These are phyloP conservation scores for Sanghuangporus baumii DNA, from an alignment of 1,284 basidiomycete genomes.

Conservation along the genomic window DNA sequence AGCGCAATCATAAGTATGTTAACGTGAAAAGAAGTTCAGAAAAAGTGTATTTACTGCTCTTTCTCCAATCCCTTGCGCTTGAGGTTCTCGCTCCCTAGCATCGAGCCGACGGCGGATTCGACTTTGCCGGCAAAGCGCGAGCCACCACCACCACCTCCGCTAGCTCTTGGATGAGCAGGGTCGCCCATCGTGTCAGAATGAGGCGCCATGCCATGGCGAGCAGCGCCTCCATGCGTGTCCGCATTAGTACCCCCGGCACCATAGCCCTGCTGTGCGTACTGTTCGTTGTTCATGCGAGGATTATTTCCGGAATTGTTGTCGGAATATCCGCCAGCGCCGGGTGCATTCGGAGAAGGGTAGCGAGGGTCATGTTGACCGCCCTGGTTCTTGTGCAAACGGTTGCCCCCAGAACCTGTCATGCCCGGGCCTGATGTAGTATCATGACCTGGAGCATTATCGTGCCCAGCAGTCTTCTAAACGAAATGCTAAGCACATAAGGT, in stretches of 20 bases:
- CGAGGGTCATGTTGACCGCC: background rate
- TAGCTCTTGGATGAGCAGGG: background rate
- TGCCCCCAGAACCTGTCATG: background rate
- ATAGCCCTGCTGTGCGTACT: background rate
- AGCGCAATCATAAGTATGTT: background rate
- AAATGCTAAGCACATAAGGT: background rate
- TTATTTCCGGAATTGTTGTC: background rate
- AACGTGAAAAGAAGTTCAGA: background rate
- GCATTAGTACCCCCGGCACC: background rate
- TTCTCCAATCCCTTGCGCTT: constrained; percentile 49
- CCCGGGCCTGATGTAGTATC: background rate
- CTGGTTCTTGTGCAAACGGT: background rate
- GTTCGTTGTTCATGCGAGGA: background rate
- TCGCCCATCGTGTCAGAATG: constrained; percentile 9
- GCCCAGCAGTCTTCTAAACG: background rate
- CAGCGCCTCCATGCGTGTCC: background rate
- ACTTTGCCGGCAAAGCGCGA: constrained; percentile 39
- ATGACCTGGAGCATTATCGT: background rate
- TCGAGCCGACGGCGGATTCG: constrained; percentile 41
- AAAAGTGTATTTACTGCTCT: constrained; percentile 34
- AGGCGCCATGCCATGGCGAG: constrained; percentile 9
- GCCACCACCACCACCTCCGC: constrained; percentile 21
- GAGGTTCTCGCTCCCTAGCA: constrained; percentile 42
- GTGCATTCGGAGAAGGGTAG: constrained; percentile 6
- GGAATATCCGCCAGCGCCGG: background rate